A percentile compares a stretch with the other conserved stretches of the same genome.
These are phyloP conservation scores for Clavispora vitiphila DNA, from an alignment of 805 yeast genomes.

Conservation along the genomic window DNA sequence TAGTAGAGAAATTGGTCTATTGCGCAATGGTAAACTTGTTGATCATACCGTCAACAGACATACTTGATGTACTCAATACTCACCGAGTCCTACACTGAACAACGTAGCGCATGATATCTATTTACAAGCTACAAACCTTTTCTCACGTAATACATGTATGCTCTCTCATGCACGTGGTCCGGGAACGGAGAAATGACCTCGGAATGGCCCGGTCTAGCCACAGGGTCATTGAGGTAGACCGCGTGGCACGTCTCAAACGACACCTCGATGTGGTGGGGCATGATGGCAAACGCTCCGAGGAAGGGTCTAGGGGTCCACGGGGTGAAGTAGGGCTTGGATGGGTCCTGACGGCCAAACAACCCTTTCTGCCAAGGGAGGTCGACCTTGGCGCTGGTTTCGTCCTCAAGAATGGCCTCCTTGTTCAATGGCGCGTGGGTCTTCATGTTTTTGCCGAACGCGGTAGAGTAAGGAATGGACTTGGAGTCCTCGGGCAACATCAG, in stretches of 20 bases:
- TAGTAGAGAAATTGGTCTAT: too few relatives aligned
- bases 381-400: conserved; percentile 46
- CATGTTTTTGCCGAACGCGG: conserved; percentile 23
- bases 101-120: conserved; percentile 3
- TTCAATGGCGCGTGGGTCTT: conserved; percentile 34
- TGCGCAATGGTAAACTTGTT: too few relatives aligned
- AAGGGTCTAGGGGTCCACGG: conserved; percentile 97
- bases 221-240: conserved; percentile 93
- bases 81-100: too few relatives aligned
- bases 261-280: conserved; percentile 88
- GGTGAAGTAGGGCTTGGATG: conserved; percentile 79
- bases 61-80: too few relatives aligned
- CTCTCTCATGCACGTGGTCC: conserved; percentile 79
- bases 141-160: conserved; percentile 89
- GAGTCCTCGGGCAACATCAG: conserved; percentile 25
- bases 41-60: too few relatives aligned
- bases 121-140: conserved; percentile 45
- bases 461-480: conserved; percentile 23
- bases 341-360: conserved; percentile 74
- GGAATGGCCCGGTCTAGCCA: conserved; percentile 93
- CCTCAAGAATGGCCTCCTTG: conserved; percentile 44
- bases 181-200: conserved; percentile 92
- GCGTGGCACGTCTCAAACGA: conserved; percentile 93
- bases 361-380: conserved; percentile 75
- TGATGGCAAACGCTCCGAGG: conserved; percentile 84